A percentile compares a stretch with the other conserved stretches of the same genome.
Evolutionary conservation across 305 asterid genomes (phyloP).

Genomic region (Fraxinus nigra): DNA sequence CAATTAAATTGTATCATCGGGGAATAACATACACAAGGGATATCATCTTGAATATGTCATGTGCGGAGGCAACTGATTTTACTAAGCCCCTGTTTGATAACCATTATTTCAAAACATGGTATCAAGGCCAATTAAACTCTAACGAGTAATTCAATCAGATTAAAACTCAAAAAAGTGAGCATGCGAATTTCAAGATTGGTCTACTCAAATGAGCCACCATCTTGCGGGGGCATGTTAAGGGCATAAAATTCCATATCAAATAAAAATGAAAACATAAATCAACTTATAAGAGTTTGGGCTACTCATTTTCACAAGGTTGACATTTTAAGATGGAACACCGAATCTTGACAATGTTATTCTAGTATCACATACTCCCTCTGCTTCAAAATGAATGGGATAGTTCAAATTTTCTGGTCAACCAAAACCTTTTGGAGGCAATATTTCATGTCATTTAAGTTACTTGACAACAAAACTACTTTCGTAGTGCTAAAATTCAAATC

Average conservation of each 20-base stretch:
- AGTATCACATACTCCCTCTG: background rate
- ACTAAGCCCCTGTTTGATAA: background rate
- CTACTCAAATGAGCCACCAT: background rate
- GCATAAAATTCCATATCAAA: background rate
- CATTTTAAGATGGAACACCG: background rate
- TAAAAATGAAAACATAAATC: background rate
- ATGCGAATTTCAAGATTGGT: too few relatives aligned
- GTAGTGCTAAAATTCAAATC: background rate
- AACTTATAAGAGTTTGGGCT: background rate
- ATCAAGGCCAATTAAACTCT: background rate
- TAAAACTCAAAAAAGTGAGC: background rate
- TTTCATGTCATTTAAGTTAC: constrained; percentile 10
- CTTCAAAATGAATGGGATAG: constrained; percentile 4
- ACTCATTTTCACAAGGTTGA: background rate
- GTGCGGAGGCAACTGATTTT: background rate
- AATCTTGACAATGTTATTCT: background rate
- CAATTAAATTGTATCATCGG: background rate
- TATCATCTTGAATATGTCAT: background rate
- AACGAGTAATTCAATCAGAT: background rate
- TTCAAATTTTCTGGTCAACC: background rate
- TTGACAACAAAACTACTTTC: background rate
- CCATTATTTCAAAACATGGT: background rate
- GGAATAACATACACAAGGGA: background rate
- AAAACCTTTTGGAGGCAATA: constrained; percentile 8
- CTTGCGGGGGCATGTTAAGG: background rate